A percentile compares a stretch with the other conserved stretches of the same genome.
Conservation (phyloP, 306 rosid species). For the Pueraria montana region DNA sequence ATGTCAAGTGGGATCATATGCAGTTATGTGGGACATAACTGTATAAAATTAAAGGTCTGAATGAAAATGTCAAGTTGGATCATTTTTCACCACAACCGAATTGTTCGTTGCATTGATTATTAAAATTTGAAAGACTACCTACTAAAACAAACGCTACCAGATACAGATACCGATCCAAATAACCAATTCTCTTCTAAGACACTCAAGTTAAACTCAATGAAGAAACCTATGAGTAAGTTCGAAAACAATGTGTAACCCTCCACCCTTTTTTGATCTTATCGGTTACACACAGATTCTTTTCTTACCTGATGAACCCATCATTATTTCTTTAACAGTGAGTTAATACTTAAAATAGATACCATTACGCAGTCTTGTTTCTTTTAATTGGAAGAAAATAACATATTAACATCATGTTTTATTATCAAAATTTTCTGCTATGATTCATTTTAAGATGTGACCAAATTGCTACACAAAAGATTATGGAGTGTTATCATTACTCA, state of each 20-base stretch:
- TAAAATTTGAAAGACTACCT: constrained; percentile 47
- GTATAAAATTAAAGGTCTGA: too few species aligned
- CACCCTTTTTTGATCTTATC: constrained; percentile 14
- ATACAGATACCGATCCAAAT: constrained; percentile 19
- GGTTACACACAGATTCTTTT: constrained; percentile 12
- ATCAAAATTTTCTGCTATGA: background rate
- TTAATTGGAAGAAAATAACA: background rate
- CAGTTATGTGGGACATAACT: too few species aligned
- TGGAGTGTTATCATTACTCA: constrained; percentile 8
- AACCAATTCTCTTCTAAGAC: constrained; percentile 19
- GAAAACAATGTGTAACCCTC: constrained; percentile 52
- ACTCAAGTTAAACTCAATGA: constrained; percentile 38
- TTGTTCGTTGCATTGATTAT: constrained; percentile 47
- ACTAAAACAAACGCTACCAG: constrained; percentile 49
- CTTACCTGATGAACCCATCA: background rate
- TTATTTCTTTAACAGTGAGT: background rate
- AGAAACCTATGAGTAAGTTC: constrained; percentile 31
- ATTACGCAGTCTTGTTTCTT: background rate
- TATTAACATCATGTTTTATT: background rate
- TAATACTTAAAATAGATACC: background rate
- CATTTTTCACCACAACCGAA: constrained; percentile 45
- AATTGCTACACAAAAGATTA: background rate
- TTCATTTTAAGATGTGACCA: background rate
- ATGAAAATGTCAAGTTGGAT: background rate
- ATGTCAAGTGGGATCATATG: constrained; percentile 14